These are phyloP conservation scores for Erythrophleum fordii DNA, from an alignment of 306 rosid species.

Conservation along the genomic window DNA sequence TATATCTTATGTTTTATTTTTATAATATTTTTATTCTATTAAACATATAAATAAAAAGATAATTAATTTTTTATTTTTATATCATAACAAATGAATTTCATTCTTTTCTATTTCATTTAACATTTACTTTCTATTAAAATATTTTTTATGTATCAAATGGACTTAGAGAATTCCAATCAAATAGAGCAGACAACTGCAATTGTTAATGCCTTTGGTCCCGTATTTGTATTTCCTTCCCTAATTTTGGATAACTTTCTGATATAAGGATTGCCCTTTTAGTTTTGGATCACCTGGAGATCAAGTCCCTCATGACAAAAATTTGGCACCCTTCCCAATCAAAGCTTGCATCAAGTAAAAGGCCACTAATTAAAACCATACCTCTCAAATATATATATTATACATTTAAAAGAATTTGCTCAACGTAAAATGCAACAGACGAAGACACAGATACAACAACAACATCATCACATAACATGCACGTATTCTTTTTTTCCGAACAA, in stretches of 20 bases:
- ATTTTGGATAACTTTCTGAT: neutral
- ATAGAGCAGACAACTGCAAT: too few species aligned
- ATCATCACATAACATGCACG: neutral
- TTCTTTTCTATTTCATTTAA: too few species aligned
- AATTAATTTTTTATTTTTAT: too few species aligned
- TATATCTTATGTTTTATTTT: too few species aligned
- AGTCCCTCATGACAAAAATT: neutral
- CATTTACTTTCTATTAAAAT: too few species aligned
- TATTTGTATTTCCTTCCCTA: neutral
- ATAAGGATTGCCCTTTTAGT: neutral
- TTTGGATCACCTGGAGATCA: constrained; percentile 5
- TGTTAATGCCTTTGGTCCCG: too few species aligned
- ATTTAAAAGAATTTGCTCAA: neutral
- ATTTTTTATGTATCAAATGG: too few species aligned
- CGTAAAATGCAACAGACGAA: neutral
- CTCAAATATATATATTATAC: neutral
- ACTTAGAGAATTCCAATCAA: too few species aligned
- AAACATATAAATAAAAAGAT: too few species aligned
- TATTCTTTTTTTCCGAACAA: neutral
- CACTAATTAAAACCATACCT: neutral
- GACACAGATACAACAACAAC: neutral
- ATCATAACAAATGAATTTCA: too few species aligned
- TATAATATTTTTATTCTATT: too few species aligned
- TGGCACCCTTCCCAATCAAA: neutral
- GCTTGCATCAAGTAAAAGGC: neutral